These are phyloP conservation scores for Candida insectorum DNA, from an alignment of 805 yeast species.

Conservation along the genomic window DNA sequence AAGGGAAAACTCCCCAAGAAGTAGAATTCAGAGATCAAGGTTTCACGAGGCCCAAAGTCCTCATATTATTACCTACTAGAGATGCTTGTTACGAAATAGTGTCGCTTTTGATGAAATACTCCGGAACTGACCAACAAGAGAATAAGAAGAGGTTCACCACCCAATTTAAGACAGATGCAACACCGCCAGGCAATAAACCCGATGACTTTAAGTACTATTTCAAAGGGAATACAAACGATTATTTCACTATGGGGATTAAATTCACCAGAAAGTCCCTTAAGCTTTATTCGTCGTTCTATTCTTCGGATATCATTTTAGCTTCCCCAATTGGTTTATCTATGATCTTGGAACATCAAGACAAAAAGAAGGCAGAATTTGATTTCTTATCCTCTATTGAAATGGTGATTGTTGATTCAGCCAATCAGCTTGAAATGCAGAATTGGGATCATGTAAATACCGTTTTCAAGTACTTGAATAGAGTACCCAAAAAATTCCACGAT, in stretches of 20 bases:
- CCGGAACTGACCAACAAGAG: conserved; percentile 74
- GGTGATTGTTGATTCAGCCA: conserved; percentile 74
- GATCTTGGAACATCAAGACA: conserved; percentile 62
- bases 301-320: conserved; percentile 82
- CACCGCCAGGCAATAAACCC: conserved; percentile 59
- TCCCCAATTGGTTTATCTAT: conserved; percentile 84
- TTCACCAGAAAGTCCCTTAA: conserved; percentile 85
- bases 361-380: conserved; percentile 64
- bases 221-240: conserved; percentile 88
- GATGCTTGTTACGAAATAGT: conserved; percentile 71
- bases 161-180: conserved; percentile 58
- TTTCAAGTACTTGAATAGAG: conserved; percentile 63
- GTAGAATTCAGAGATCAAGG: conserved; percentile 88
- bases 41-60: conserved; percentile 86
- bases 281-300: conserved; percentile 77
- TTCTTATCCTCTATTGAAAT: conserved; percentile 88
- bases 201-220: conserved; percentile 77
- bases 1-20: conserved; percentile 33
- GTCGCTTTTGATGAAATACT: conserved; percentile 53
- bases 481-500: conserved; percentile 73
- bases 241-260: conserved; percentile 87
- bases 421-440: conserved; percentile 86
- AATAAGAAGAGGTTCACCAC: conserved; percentile 70
- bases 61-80: conserved; percentile 82
- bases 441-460: conserved; percentile 78